These are phyloP conservation scores for Lichtheimia corymbifera DNA, from an alignment of 371 early-diverging fungal genomes.

Conservation along the genomic window DNA sequence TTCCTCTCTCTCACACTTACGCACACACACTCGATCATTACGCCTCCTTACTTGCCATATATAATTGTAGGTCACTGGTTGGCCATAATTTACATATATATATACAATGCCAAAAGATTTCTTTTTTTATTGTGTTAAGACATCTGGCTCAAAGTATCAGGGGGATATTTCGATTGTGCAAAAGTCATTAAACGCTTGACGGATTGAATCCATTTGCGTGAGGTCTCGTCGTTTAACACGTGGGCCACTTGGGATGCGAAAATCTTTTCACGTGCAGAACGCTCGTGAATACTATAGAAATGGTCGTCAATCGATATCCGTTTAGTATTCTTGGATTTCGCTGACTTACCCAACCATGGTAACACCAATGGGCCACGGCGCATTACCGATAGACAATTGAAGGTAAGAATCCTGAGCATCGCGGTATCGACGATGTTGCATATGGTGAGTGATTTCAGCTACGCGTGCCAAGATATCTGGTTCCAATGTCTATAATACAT, in stretches of 20 bases:
- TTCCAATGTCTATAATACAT: conserved; percentile 53
- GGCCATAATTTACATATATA: too few relatives aligned
- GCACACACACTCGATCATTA: too few relatives aligned
- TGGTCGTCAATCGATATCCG: background rate
- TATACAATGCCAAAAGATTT: background rate
- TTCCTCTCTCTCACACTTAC: too few relatives aligned
- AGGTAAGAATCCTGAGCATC: conserved; percentile 94
- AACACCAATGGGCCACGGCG: conserved; percentile 99
- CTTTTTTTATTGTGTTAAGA: conserved; percentile 32
- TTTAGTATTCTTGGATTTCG: background rate
- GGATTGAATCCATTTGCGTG: conserved; percentile 98
- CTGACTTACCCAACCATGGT: conserved; percentile 74
- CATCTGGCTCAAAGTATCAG: conserved; percentile 69
- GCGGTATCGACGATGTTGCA: conserved; percentile 88
- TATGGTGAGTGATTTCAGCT: conserved; percentile 82
- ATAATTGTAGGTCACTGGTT: too few relatives aligned
- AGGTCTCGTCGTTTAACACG: conserved; percentile 96
- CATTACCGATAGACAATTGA: conserved; percentile 94
- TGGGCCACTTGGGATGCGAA: conserved; percentile 93
- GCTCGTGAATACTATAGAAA: conserved; percentile 88
- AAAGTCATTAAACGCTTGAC: conserved; percentile 96
- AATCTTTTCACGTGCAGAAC: conserved; percentile 96
- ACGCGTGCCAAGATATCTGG: conserved; percentile 86
- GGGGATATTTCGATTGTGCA: conserved; percentile 91
- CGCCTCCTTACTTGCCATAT: too few relatives aligned